A percentile compares a stretch with the other conserved stretches of the same genome.
phyloP scores from a whole-genome alignment of 208 protist genomes.

The Leptomonas seymouri region DNA sequence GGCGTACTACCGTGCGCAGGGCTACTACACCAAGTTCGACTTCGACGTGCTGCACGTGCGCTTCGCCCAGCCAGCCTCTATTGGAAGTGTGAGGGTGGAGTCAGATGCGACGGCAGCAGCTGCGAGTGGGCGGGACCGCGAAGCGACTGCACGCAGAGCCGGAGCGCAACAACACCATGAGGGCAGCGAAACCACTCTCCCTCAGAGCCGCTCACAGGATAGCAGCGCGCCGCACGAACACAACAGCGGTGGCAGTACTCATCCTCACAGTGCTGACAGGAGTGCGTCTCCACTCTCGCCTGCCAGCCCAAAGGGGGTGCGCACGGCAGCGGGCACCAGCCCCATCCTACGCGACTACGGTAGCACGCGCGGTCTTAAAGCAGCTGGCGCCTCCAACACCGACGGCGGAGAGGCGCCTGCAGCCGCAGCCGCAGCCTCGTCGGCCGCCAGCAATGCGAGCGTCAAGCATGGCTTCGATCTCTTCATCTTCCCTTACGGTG shows the following conservation, averaged over 20 bases:
- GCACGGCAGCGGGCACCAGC: conserved; percentile 15
- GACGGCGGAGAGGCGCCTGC: conserved; percentile 24
- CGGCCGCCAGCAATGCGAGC: background rate
- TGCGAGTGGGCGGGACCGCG: background rate
- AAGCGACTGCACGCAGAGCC: background rate
- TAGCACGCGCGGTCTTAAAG: background rate
- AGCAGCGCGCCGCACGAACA: background rate
- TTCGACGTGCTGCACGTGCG: conserved; percentile 79
- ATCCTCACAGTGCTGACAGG: background rate
- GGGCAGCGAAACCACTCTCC: too few species aligned
- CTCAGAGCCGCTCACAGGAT: background rate
- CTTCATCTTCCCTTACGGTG: conserved; percentile 79
- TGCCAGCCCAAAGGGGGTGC: background rate
- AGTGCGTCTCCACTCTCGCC: background rate
- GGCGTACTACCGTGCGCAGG: conserved; percentile 55
- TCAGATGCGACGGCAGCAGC: background rate
- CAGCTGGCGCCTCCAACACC: background rate
- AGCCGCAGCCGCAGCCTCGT: background rate
- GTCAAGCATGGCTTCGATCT: conserved; percentile 58
- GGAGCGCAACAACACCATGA: too few species aligned
- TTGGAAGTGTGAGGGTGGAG: conserved; percentile 22
- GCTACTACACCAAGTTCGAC: conserved; percentile 83
- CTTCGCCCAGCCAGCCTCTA: conserved; percentile 41
- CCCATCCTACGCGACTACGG: conserved; percentile 15
- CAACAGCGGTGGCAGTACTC: background rate